Evolutionary conservation across 371 early-diverging fungal genomes (phyloP), one percentile per base, ranked within the genome.

Genomic region (Cokeromyces recurvatus): DNA sequence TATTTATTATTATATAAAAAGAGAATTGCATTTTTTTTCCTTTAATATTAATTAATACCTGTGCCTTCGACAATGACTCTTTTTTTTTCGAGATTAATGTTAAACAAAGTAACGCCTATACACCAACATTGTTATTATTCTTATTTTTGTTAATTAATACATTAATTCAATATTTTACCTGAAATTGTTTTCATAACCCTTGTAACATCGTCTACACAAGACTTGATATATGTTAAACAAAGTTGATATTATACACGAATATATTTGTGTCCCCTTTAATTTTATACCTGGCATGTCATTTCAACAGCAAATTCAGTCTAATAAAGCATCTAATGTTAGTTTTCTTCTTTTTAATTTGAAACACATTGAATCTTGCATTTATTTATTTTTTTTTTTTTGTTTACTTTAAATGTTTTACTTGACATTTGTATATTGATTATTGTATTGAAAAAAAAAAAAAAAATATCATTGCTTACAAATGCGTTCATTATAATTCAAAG

Each of bases 291-390:
- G 46, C 90, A 90, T 9, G 88, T 84, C 87, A 90, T 86, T 64
- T 88, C 84, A 42, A 90, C 90, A 7, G 90, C 89, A 46, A 86
- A 86, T 53, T 90, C 87, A 10, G 87, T 80, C 80, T 83, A 51
- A 20, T 10, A n/a, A 24, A 6, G 7, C 9, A 24, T 19, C 12
- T 10, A n/a, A n/a, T n/a, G n/a, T n/a, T 11, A 29, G 11, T 29
- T 29, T 29, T 29, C 11, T 29, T 29, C 11, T 29, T 8, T 5
- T 29, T 8, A 5, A 11, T 29, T 11, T 8, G 29, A 5, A 29
- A 11, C 29, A 29, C 11, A 29, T 8, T 29, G 29, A 29, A 29
- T 29, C 8, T 29, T 29, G 29, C 5, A 11, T 29, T 29, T 29
- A 29, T 29, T 29, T 5, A 29, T 8, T 11, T 29, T 5, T 29